Evolutionary conservation across 768 basidiomycete species (phyloP).

Genomic region (Xerocomellus intermedius): DNA sequence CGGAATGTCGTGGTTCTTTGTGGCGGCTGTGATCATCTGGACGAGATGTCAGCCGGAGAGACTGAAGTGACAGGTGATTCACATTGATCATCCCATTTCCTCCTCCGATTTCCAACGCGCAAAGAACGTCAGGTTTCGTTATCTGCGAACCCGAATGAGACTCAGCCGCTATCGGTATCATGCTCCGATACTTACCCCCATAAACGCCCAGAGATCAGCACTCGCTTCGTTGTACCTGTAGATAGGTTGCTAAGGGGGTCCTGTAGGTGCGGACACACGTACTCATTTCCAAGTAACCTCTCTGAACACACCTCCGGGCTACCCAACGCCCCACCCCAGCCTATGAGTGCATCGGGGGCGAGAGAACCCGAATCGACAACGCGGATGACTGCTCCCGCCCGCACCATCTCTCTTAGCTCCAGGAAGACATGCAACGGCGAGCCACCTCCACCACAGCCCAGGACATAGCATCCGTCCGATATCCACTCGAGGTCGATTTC

Average conservation of each 20-base stretch:
- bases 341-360: constrained; percentile 40
- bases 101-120: constrained; percentile 42
- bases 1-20: constrained; percentile 38
- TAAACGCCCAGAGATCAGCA: constrained; percentile 25
- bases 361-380: constrained; percentile 47
- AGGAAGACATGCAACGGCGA: constrained; percentile 53
- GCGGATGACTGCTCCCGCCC: constrained; percentile 45
- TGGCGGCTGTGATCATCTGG: constrained; percentile 37
- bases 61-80: constrained; percentile 8
- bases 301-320: constrained; percentile 40
- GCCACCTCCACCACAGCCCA: constrained; percentile 66
- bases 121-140: constrained; percentile 35
- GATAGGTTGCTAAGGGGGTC: background rate
- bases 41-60: constrained; percentile 11
- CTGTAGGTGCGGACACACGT: background rate
- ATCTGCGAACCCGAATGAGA: constrained; percentile 21
- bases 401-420: constrained; percentile 50
- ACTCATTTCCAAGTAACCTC: constrained; percentile 39
- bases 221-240: constrained; percentile 36
- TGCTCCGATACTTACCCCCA: constrained; percentile 21
- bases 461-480: constrained; percentile 58
- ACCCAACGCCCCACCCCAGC: constrained; percentile 44
- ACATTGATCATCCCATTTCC: constrained; percentile 46
- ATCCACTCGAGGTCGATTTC: constrained; percentile 57
- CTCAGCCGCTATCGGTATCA: background rate